These are phyloP conservation scores for Penicillium palitans DNA, from an alignment of 2,329 filamentous ascomycete species.

Conservation along the genomic window DNA sequence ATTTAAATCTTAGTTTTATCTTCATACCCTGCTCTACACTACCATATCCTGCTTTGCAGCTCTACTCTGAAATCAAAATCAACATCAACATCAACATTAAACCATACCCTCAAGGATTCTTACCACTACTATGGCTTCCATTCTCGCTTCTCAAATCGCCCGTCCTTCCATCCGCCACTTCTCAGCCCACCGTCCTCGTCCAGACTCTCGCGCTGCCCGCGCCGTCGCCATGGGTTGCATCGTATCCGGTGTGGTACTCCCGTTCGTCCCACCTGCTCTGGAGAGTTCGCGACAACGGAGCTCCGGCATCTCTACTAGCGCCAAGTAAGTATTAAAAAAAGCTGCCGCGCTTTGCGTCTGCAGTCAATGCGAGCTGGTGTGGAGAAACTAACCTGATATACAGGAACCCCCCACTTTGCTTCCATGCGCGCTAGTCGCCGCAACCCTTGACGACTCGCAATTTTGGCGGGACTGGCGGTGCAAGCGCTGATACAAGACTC, in stretches of 20 bases:
- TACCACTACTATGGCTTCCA: slow-evolving; percentile 19
- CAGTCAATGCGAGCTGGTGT: background rate
- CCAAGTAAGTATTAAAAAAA: slow-evolving; percentile 34
- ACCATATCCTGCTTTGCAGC: background rate
- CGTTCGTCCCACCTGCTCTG: slow-evolving; percentile 49
- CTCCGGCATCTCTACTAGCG: slow-evolving; percentile 39
- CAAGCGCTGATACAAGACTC: slow-evolving; percentile 13
- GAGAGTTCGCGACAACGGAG: slow-evolving; percentile 47
- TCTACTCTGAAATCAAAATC: background rate
- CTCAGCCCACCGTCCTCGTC: slow-evolving; percentile 44
- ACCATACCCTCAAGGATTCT: background rate
- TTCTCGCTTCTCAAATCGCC: slow-evolving; percentile 26
- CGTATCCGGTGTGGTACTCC: slow-evolving; percentile 45
- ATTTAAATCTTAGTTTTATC: background rate
- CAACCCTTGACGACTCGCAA: background rate
- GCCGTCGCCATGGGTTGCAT: slow-evolving; percentile 45
- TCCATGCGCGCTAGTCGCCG: slow-evolving; percentile 39
- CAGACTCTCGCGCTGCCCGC: slow-evolving; percentile 42
- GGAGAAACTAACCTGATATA: slow-evolving; percentile 12
- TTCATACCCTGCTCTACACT: background rate
- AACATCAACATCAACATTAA: background rate
- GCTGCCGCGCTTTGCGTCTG: background rate
- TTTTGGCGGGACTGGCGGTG: slow-evolving; percentile 8
- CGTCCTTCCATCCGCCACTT: slow-evolving; percentile 47
- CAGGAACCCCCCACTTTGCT: slow-evolving; percentile 45